Evolutionary conservation across 1,139 yeast genomes (phyloP), one percentile per base, ranked within the genome.

Genomic region (Trichomonascaceae sp.): DNA sequence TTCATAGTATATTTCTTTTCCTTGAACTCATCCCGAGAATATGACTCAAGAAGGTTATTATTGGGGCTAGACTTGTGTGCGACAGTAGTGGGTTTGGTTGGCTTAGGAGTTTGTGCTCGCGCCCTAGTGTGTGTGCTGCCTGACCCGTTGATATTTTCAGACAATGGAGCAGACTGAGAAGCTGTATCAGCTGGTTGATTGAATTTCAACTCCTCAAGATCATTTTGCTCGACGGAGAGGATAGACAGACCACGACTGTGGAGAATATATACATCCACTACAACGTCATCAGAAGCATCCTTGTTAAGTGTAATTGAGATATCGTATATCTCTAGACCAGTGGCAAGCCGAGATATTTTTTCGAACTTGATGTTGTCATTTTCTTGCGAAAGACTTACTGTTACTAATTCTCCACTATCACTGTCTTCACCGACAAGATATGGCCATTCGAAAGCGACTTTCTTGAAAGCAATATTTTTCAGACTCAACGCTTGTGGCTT

Each of bases 191-290:
- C 17, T 6, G 43, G n/a, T 12, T 17, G 20, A 45, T 30, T 17
- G 6, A 20, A 13, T 15, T 8, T 10, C 15, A n/a, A 13, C 18
- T 24, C 53, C 10, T 43, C 32, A 45, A 58, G 36, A 18, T 55
- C 58, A 19, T 50, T 49, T 36, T 45, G 49, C 32, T 38, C 51
- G 12, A 59, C 53, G 10, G 58, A 53, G 9, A 58, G 49, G 51
- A 61, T 58, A n/a, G 60, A 55, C 3, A 62, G 50, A 1, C 66
- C 66, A 22, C 52, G 52, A 47, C 62, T 51, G 50, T 62, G 64
- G 51, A 55, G 56, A 19, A 62, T 32, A 44, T 62, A 62, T 13
- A 55, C 45, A 44, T 62, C 66, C 53, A 62, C 58, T 13, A 58
- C 58, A 5, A 51, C 51, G 13, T 52, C 56, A 6, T 49, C 41